Conservation (phyloP, 73 alveolate genomes). For the Paramecium sexaurelia region DNA sequence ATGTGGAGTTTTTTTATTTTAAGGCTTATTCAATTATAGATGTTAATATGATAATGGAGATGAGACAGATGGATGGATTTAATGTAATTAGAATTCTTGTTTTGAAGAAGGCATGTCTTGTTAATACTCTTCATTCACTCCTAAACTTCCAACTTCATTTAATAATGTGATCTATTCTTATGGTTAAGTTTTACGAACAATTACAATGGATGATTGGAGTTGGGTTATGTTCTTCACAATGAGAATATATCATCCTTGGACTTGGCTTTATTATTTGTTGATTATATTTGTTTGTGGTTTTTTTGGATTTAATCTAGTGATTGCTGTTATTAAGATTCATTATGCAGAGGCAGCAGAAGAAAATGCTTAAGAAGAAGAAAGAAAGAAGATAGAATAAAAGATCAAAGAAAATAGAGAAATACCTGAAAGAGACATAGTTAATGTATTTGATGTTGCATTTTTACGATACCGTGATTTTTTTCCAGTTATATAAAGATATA, state of each 20-base stretch:
- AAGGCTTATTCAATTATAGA: constrained; percentile 29
- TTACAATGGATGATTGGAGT: constrained; percentile 59
- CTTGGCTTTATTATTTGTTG: constrained; percentile 4
- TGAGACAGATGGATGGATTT: constrained; percentile 23
- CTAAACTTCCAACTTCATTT: constrained; percentile 2
- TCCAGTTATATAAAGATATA: not conserved
- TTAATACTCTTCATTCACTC: not conserved
- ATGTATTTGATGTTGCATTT: constrained; percentile 34
- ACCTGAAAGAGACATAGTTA: not conserved
- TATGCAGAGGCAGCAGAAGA: constrained; percentile 25
- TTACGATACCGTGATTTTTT: not conserved
- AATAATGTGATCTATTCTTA: constrained; percentile 17
- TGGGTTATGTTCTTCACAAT: constrained; percentile 33
- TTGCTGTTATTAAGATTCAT: constrained; percentile 24
- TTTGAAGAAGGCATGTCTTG: constrained; percentile 20
- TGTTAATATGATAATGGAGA: not conserved
- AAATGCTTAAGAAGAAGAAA: not conserved
- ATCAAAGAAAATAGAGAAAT: not conserved
- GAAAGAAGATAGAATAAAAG: not conserved
- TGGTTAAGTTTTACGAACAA: constrained; percentile 8
- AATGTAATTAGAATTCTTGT: not conserved
- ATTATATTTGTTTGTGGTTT: constrained; percentile 19
- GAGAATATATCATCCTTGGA: constrained; percentile 18
- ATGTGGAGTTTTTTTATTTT: not conserved
- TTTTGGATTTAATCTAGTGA: constrained; percentile 26